Base-by-base conservation (phyloP, 352 stramenopile genomes). In the Pythium monospermum region DNA sequence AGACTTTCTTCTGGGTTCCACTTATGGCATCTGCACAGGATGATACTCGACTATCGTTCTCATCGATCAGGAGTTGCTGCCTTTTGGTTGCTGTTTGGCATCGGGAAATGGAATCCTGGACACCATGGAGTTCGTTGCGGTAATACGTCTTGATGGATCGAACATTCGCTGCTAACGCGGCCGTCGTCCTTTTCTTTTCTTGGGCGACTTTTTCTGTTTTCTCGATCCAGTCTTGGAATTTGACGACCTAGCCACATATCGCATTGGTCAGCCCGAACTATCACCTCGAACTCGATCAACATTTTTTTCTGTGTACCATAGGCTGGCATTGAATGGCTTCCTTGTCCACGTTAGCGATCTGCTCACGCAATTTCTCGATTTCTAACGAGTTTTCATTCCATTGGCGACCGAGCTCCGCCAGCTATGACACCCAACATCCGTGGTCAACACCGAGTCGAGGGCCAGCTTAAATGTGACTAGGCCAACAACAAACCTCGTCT, bases 181-280 rank as follows among this genome's bases (percentile, higher is more conserved):
- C 16, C 8, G 25, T 44, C 22, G 26, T 7, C 13, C 25, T 26
- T 27, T 26, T 37, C 16, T 41, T 10, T 5, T 25, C 49, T 2
- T 16, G 4, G 3, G 32, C 16, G 15, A 58, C 33, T 15, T 48
- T 48, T 13, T 58, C 32, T 11, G 30, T 58, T 25, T 58, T 55
- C 26, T 59, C 31, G 4, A 60, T 35, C 57, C 57, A 66, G 19
- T 57, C 36, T 35, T 60, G 45, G 33, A 57, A 57, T 19, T 60
- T 66, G 8, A 1, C 19, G 1, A 66, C 51, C 57, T 66, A 25
- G 6, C 2, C 10, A 51, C 15, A 4, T 23, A 36, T 26, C n/a
- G 19, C 30, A 6, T 40, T 18, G 28, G 10, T 8, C 18, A 10
- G 10, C n/a, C 16, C 22, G n/a, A 40, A 16, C 2, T 13, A 8